Evolutionary conservation across 768 basidiomycete species (phyloP).

Genomic region (Rhizopogon vulgaris): DNA sequence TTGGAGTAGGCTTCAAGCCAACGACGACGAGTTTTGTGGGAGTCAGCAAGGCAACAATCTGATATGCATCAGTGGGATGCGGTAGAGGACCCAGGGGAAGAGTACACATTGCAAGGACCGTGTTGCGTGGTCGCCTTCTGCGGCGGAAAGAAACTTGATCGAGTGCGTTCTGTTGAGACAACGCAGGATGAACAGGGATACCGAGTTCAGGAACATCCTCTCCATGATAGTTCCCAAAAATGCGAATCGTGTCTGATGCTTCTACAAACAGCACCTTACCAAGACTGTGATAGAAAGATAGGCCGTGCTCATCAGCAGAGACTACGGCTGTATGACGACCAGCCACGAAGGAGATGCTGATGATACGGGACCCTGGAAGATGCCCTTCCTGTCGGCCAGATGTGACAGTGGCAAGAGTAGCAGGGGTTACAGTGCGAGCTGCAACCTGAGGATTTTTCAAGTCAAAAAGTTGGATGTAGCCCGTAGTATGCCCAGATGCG

Average conservation of each 20-base stretch:
- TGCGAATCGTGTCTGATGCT: slow-evolving; percentile 88
- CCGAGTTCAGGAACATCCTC: slow-evolving; percentile 19
- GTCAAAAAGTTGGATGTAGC: slow-evolving; percentile 84
- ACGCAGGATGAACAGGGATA: slow-evolving; percentile 4
- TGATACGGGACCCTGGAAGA: slow-evolving; percentile 69
- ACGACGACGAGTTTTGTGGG: slow-evolving; percentile 89
- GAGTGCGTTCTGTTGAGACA: slow-evolving; percentile 15
- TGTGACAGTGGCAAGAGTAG: slow-evolving; percentile 57
- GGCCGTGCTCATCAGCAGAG: slow-evolving; percentile 82
- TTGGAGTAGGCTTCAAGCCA: slow-evolving; percentile 84
- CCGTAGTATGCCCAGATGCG: slow-evolving; percentile 80
- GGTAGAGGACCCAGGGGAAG: slow-evolving; percentile 72
- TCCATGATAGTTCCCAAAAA: slow-evolving; percentile 86
- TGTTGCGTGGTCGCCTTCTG: slow-evolving; percentile 50
- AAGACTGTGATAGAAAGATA: slow-evolving; percentile 92
- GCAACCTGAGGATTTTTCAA: slow-evolving; percentile 63
- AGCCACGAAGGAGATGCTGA: slow-evolving; percentile 81
- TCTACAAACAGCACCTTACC: slow-evolving; percentile 95
- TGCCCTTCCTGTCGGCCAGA: slow-evolving; percentile 85
- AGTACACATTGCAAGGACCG: slow-evolving; percentile 73
- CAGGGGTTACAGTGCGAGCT: slow-evolving; percentile 66
- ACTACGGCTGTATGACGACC: slow-evolving; percentile 90
- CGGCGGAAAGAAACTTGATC: slow-evolving; percentile 23
- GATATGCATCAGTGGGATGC: slow-evolving; percentile 74
- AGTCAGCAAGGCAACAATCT: slow-evolving; percentile 82